Evolutionary conservation across 2,329 filamentous ascomycete species (phyloP).

Genomic region (Cercospora canescens): DNA sequence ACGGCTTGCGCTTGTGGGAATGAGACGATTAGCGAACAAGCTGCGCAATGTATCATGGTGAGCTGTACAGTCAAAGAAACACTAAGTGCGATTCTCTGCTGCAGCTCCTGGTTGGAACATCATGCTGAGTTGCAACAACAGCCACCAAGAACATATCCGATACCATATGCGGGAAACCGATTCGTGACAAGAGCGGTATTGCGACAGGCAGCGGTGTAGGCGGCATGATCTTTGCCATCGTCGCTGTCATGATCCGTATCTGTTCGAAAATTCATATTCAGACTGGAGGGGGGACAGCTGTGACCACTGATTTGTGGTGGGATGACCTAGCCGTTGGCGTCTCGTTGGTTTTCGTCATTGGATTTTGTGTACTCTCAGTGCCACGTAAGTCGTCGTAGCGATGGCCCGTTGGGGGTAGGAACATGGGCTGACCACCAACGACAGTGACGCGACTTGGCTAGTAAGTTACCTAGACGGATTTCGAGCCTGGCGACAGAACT

Average conservation of each 20-base stretch:
- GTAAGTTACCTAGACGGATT: no score
- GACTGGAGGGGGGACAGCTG: neutral
- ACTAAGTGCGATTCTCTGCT: neutral
- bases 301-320: slow-evolving; percentile 15
- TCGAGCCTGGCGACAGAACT: no score
- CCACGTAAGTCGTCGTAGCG: no score
- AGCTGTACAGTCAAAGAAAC: slow-evolving; percentile 12
- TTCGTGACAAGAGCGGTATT: slow-evolving; percentile 1
- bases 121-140: no score
- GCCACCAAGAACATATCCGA: slow-evolving; percentile 17
- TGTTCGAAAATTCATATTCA: slow-evolving; percentile 18
- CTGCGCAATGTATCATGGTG: slow-evolving; percentile 1
- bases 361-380: no score
- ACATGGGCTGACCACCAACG: no score
- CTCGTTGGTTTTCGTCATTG: neutral
- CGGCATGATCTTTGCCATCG: slow-evolving; percentile 8
- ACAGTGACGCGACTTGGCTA: no score
- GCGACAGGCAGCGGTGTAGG: slow-evolving; percentile 4
- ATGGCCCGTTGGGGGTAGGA: no score
- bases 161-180: slow-evolving; percentile 5
- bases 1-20: slow-evolving; percentile 17
- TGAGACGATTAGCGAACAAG: slow-evolving; percentile 2
- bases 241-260: slow-evolving; percentile 14
- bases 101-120: no score
- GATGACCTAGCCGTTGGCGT: slow-evolving; percentile 11